These are phyloP conservation scores for Solanum ossicruentum DNA, from an alignment of 257 asterid genomes.

Conservation along the genomic window DNA sequence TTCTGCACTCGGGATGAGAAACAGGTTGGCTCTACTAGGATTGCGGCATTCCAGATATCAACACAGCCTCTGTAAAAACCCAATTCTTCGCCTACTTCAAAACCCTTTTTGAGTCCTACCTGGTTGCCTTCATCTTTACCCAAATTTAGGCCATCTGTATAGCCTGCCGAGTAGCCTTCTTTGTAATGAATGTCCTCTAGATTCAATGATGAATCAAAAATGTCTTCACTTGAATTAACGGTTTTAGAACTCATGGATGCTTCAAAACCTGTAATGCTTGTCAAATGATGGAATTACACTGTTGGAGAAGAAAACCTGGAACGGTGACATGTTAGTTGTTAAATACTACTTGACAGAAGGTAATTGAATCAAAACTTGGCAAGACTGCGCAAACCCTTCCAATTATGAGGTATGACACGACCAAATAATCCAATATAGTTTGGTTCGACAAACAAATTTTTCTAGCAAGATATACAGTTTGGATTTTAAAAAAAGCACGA, in stretches of 20 bases:
- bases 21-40: constrained; percentile 35
- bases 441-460: background rate
- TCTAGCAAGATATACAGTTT: background rate
- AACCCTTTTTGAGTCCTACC: constrained; percentile 52
- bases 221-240: constrained; percentile 17
- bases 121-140: constrained; percentile 42
- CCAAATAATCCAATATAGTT: background rate
- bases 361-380: background rate
- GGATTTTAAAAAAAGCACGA: background rate
- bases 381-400: background rate
- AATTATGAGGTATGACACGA: background rate
- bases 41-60: constrained; percentile 46
- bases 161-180: constrained; percentile 44
- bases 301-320: background rate
- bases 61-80: constrained; percentile 64
- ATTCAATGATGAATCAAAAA: constrained; percentile 39
- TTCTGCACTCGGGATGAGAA: constrained; percentile 37
- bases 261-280: background rate
- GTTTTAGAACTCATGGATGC: background rate
- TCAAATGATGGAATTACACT: background rate
- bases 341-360: background rate
- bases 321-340: background rate
- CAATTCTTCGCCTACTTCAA: constrained; percentile 48
- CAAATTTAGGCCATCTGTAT: constrained; percentile 30
- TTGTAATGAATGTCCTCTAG: constrained; percentile 42